These are phyloP conservation scores for Microbotryomycetes sp. DNA, from an alignment of 1,284 basidiomycete species.

Conservation along the genomic window DNA sequence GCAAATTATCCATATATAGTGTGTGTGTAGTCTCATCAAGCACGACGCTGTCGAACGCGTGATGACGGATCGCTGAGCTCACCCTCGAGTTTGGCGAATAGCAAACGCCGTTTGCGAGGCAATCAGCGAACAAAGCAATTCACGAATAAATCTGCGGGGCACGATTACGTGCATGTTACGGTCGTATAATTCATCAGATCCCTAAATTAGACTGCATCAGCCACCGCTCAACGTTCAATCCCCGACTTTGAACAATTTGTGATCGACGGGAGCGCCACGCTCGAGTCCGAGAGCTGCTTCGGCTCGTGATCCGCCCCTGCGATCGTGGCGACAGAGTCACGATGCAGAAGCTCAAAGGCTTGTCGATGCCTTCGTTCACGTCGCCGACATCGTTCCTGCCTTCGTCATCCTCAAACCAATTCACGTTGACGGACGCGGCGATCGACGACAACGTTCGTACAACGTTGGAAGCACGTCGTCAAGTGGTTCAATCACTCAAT, in stretches of 20 bases:
- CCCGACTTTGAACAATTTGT: too few species aligned
- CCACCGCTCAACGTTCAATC: too few species aligned
- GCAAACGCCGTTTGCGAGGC: too few species aligned
- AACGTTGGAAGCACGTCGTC: not conserved
- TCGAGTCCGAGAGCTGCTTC: not conserved
- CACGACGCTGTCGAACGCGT: not conserved
- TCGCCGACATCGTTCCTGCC: conserved; percentile 5
- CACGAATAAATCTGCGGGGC: too few species aligned
- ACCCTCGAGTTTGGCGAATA: too few species aligned
- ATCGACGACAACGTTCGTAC: not conserved
- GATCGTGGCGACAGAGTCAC: too few species aligned
- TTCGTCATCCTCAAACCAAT: not conserved
- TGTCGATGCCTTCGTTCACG: conserved; percentile 7
- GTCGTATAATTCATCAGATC: too few species aligned
- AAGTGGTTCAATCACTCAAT: not conserved
- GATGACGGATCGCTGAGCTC: too few species aligned
- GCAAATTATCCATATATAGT: not conserved
- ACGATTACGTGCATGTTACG: too few species aligned
- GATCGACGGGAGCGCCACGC: not conserved
- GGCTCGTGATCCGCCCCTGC: not conserved
- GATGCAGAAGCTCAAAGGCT: conserved; percentile 6
- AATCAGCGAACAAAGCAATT: too few species aligned
- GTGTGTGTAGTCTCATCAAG: not conserved
- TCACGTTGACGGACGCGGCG: not conserved
- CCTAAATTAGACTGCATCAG: too few species aligned